Conservation (phyloP, 1,284 basidiomycete species). For the Papiliotrema nemorosa region DNA sequence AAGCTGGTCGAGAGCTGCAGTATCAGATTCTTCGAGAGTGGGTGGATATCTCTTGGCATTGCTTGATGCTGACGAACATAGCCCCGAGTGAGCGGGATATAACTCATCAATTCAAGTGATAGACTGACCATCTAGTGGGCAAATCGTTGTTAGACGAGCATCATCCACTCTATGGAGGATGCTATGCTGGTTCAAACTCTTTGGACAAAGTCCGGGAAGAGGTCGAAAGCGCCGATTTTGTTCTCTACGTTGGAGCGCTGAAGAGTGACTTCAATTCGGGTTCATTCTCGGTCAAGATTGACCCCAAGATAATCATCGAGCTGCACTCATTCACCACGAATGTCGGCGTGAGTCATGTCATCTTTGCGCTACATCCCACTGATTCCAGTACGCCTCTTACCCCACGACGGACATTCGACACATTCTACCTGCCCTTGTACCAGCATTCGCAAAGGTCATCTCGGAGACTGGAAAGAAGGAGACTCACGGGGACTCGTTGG, state of each 20-base stretch:
- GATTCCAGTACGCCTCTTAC: constrained; percentile 49
- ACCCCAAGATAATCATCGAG: constrained; percentile 61
- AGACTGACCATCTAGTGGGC: constrained; percentile 56
- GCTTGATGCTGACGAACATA: constrained; percentile 21
- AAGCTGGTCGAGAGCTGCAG: constrained; percentile 68
- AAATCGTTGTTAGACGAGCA: constrained; percentile 77
- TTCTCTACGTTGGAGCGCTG: constrained; percentile 75
- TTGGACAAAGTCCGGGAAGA: constrained; percentile 66
- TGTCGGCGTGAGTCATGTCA: constrained; percentile 52
- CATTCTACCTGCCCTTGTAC: constrained; percentile 49
- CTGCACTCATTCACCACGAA: constrained; percentile 77
- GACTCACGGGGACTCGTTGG: constrained; percentile 20
- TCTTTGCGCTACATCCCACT: too few relatives aligned
- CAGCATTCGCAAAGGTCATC: constrained; percentile 37
- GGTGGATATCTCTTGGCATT: constrained; percentile 6
- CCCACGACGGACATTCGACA: constrained; percentile 52
- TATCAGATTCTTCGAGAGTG: constrained; percentile 65
- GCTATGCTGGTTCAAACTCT: constrained; percentile 77
- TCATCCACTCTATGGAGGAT: constrained; percentile 81
- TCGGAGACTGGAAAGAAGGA: constrained; percentile 19
- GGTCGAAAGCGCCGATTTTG: constrained; percentile 77
- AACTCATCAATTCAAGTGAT: background rate
- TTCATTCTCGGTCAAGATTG: constrained; percentile 53
- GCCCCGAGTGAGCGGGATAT: constrained; percentile 57
- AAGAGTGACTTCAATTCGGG: constrained; percentile 80